A percentile compares a stretch with the other conserved stretches of the same genome.
These are phyloP conservation scores for Pythium sukuiense DNA, from an alignment of 352 stramenopile genomes.

Conservation along the genomic window DNA sequence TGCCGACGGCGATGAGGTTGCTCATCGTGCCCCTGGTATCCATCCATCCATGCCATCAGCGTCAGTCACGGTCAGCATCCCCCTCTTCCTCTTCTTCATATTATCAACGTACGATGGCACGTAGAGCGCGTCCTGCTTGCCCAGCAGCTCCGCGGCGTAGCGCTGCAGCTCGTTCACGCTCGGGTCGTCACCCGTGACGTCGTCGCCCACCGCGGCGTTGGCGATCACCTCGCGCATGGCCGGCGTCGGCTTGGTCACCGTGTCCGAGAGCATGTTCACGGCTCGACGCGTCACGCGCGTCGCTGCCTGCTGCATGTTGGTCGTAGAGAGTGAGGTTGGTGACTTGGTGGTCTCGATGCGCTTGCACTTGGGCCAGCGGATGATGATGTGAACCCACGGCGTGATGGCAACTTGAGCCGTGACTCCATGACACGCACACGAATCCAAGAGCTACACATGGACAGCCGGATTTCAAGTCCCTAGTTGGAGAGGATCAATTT, in stretches of 20 bases:
- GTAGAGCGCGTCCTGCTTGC: constrained; percentile 95
- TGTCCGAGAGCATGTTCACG: constrained; percentile 97
- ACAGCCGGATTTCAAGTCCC: no score
- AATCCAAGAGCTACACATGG: background rate
- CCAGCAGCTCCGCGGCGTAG: constrained; percentile 90
- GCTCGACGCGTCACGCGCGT: constrained; percentile 24
- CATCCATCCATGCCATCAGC: background rate
- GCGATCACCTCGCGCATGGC: constrained; percentile 93
- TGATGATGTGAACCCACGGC: background rate
- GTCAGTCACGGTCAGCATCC: background rate
- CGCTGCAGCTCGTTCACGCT: constrained; percentile 93
- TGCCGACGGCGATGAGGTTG: constrained; percentile 95
- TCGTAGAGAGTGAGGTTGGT: no score
- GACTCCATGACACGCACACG: background rate
- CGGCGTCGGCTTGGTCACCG: constrained; percentile 91
- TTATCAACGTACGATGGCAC: constrained; percentile 85
- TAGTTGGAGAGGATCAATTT: no score
- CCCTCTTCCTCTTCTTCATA: background rate
- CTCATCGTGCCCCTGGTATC: constrained; percentile 92
- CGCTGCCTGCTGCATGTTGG: constrained; percentile 5
- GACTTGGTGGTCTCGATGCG: no score
- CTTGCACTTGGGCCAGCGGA: no score
- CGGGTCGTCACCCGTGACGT: constrained; percentile 88
- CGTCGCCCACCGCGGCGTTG: constrained; percentile 71
- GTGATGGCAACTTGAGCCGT: background rate